Evolutionary conservation across 148 eudicot genomes (phyloP).

Genomic region (Chenopodium berlandieri): DNA sequence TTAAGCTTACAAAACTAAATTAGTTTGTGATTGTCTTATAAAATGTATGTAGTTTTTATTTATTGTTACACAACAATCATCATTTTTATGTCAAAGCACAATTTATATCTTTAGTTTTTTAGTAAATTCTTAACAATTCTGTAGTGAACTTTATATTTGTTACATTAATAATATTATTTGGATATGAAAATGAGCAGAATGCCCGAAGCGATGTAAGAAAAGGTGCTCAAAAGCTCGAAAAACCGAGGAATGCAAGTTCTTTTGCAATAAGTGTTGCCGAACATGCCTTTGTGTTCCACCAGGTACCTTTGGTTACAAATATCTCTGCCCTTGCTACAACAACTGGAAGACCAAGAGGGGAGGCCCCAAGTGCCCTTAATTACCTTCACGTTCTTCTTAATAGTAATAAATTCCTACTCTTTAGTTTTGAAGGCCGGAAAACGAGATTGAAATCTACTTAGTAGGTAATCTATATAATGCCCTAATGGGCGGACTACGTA

Average conservation of each 20-base stretch:
- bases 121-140: neutral
- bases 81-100: too few relatives aligned
- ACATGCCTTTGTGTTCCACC: slow-evolving; percentile 54
- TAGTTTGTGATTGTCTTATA: too few relatives aligned
- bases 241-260: slow-evolving; percentile 41
- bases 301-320: slow-evolving; percentile 45
- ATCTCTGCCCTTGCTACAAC: slow-evolving; percentile 50
- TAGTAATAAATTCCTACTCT: neutral
- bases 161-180: neutral
- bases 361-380: slow-evolving; percentile 54
- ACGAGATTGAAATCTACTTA: too few relatives aligned
- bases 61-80: too few relatives aligned
- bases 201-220: slow-evolving; percentile 19
- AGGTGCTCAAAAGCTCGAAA: slow-evolving; percentile 25
- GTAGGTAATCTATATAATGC: too few relatives aligned
- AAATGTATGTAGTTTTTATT: too few relatives aligned
- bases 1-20: too few relatives aligned
- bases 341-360: slow-evolving; percentile 59
- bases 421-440: neutral
- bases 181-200: slow-evolving; percentile 24
- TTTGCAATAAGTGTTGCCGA: slow-evolving; percentile 43
- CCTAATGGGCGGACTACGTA: too few relatives aligned
- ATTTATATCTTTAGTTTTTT: too few relatives aligned
- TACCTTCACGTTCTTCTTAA: neutral
- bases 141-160: neutral